Conservation (phyloP, 306 rosid genomes). For the Abrus precatorius region DNA sequence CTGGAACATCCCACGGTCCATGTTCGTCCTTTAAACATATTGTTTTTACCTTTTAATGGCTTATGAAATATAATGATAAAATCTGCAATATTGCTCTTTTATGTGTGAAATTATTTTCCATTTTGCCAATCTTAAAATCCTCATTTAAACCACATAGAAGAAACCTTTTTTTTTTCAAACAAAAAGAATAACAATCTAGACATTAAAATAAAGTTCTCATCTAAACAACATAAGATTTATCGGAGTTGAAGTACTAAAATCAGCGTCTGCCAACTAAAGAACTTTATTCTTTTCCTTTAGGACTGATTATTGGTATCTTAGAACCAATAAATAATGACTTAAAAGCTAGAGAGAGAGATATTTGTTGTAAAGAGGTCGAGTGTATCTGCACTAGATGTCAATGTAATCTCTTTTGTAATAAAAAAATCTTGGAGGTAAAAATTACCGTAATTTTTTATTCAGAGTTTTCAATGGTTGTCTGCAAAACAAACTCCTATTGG, state of each 20-base stretch:
- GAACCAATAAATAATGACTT: slow-evolving; percentile 10
- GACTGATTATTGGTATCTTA: slow-evolving; percentile 31
- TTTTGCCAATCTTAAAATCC: not conserved
- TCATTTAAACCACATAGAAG: not conserved
- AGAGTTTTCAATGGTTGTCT: slow-evolving; percentile 16
- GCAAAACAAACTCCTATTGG: slow-evolving; percentile 34
- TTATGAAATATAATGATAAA: not conserved
- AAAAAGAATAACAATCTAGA: not conserved
- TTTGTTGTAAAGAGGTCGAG: not conserved
- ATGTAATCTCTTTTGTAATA: not conserved
- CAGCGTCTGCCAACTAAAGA: not conserved
- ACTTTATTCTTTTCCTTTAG: not conserved
- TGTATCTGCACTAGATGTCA: slow-evolving; percentile 25
- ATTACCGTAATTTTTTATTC: slow-evolving; percentile 19
- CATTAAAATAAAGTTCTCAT: not conserved
- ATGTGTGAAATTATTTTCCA: not conserved
- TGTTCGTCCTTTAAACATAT: not conserved
- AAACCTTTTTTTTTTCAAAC: not conserved
- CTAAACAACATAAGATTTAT: slow-evolving; percentile 3
- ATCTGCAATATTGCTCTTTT: not conserved
- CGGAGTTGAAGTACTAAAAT: slow-evolving; percentile 17
- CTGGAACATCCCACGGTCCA: not conserved
- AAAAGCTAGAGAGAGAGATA: not conserved
- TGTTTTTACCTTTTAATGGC: not conserved
- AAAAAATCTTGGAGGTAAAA: slow-evolving; percentile 16